These are phyloP conservation scores for Lignosus rhinocerotis DNA, from an alignment of 1,284 basidiomycete genomes.

Conservation along the genomic window DNA sequence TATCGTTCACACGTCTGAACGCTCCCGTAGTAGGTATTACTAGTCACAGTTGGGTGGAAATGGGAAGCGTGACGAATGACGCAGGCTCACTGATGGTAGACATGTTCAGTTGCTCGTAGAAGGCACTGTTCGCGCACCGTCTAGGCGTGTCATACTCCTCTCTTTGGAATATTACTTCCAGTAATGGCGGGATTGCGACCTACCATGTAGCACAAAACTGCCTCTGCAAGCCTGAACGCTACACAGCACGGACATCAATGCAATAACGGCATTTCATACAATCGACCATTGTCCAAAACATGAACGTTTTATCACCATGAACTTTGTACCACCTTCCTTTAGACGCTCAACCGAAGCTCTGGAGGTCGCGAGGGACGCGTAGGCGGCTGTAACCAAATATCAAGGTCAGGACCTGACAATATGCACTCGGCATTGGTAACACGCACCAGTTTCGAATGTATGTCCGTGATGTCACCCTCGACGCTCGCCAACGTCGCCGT, in stretches of 20 bases:
- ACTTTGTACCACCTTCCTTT: neutral
- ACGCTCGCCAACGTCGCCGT: slow-evolving; percentile 8
- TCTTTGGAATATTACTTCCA: no score
- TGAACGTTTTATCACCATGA: neutral
- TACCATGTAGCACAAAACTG: no score
- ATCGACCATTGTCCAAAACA: neutral
- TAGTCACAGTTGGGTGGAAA: no score
- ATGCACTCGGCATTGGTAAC: neutral
- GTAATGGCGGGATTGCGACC: no score
- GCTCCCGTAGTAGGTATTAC: no score
- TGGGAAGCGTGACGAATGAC: no score
- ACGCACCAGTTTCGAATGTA: slow-evolving; percentile 15
- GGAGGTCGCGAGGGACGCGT: slow-evolving; percentile 14
- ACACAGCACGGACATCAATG: no score
- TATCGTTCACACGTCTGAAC: neutral
- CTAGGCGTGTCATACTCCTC: no score
- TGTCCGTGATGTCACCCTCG: slow-evolving; percentile 8
- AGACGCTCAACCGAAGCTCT: slow-evolving; percentile 14
- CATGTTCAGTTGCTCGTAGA: no score
- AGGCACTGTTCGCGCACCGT: no score
- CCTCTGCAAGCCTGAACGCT: no score
- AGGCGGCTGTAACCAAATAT: slow-evolving; percentile 1
- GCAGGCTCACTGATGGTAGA: no score
- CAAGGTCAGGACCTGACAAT: neutral
- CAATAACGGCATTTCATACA: neutral